Percentiles rank a stretch among this genome's conserved stretches.
Evolutionary conservation across 345 rosid species (phyloP).

Genomic region (Dipteronia dyeriana): DNA sequence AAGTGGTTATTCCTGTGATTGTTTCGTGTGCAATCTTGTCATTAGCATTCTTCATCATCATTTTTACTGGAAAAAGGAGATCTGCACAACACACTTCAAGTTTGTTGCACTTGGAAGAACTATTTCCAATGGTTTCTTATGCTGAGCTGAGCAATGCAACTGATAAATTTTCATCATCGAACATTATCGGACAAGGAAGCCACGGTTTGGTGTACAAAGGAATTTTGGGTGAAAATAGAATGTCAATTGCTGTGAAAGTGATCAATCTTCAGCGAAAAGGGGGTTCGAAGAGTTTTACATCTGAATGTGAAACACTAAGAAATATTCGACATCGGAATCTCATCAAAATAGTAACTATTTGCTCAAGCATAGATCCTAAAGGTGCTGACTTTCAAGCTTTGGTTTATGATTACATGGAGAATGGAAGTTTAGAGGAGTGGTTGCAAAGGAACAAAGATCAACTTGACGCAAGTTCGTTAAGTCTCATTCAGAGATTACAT

Average conservation of each 20-base stretch:
- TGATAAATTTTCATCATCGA: too few species aligned
- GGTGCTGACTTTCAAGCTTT: constrained; percentile 27
- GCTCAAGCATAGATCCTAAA: constrained; percentile 19
- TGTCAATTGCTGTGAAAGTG: constrained; percentile 37
- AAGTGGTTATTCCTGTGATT: not conserved
- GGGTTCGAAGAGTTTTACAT: constrained; percentile 44
- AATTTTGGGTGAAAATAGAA: constrained; percentile 12
- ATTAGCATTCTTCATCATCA: not conserved
- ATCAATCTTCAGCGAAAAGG: constrained; percentile 40
- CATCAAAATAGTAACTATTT: constrained; percentile 36
- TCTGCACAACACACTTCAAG: not conserved
- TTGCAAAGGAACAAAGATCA: too few species aligned
- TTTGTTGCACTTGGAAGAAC: not conserved
- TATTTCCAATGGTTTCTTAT: constrained; percentile 13
- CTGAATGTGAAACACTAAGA: constrained; percentile 44
- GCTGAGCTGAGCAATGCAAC: not conserved
- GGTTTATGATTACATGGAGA: constrained; percentile 25
- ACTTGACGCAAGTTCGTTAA: too few species aligned
- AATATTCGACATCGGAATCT: constrained; percentile 47
- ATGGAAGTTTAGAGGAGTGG: not conserved
- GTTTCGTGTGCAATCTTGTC: not conserved
- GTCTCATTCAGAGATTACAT: too few species aligned
- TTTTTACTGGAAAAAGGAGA: not conserved
- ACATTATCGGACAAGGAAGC: too few species aligned
- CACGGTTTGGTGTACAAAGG: too few species aligned